phyloP scores from a whole-genome alignment of 805 yeast species.

The Saturnispora kantuleensis region DNA sequence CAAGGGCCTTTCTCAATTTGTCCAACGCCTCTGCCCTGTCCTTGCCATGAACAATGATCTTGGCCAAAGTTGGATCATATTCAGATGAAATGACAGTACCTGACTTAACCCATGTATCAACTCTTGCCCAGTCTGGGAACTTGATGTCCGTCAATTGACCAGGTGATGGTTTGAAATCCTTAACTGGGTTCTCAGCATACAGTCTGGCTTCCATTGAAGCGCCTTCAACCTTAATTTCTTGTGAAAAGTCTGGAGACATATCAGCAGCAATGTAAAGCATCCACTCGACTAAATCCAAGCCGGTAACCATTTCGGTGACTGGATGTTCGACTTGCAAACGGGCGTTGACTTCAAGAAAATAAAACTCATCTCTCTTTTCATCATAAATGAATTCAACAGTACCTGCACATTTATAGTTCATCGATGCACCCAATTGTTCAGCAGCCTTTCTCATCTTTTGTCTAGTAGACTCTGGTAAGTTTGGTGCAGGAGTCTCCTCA shows the following conservation, averaged over 20 bases:
- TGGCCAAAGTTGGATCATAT: constrained; percentile 93
- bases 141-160: constrained; percentile 80
- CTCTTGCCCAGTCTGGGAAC: constrained; percentile 87
- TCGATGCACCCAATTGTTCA: constrained; percentile 66
- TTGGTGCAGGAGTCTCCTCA: constrained; percentile 98
- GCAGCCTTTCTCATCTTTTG: constrained; percentile 70
- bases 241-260: constrained; percentile 67
- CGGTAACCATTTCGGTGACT: constrained; percentile 90
- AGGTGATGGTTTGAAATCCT: constrained; percentile 92
- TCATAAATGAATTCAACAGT: constrained; percentile 95
- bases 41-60: constrained; percentile 88
- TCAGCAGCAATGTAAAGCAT: constrained; percentile 91
- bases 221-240: constrained; percentile 55
- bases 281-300: constrained; percentile 93
- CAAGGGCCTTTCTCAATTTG: constrained; percentile 69
- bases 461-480: constrained; percentile 74
- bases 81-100: constrained; percentile 88
- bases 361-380: constrained; percentile 75
- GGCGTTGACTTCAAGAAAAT: constrained; percentile 93
- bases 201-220: constrained; percentile 95
- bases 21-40: constrained; percentile 78
- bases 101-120: constrained; percentile 87
- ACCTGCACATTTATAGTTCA: constrained; percentile 95
- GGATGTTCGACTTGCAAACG: constrained; percentile 98
- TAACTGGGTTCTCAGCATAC: constrained; percentile 95